Percentiles rank a stretch among this genome's conserved stretches.
These are phyloP conservation scores for Blastocladiella emersonii DNA, from an alignment of 371 early-diverging fungal genomes.

Conservation along the genomic window DNA sequence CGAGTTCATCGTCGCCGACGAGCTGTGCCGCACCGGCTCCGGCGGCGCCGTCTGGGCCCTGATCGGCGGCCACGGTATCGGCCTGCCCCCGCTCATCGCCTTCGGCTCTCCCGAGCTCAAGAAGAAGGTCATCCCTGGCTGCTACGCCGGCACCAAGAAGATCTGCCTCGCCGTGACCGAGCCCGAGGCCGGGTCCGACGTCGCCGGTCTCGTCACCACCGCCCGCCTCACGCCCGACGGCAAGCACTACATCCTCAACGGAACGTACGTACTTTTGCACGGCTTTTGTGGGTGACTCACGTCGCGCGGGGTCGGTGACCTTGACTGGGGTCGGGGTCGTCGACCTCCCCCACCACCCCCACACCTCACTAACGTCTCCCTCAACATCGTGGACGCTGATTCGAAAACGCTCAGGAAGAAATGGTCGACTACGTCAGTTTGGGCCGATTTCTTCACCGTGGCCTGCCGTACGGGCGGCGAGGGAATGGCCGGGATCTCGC, in stretches of 20 bases:
- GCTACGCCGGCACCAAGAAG: conserved; percentile 54
- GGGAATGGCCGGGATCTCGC: conserved; percentile 70
- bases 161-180: conserved; percentile 54
- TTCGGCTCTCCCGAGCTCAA: conserved; percentile 56
- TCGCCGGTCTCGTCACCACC: conserved; percentile 54
- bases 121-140: conserved; percentile 49
- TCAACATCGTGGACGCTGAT: too few relatives aligned
- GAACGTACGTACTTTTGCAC: conserved; percentile 16
- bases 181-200: conserved; percentile 43
- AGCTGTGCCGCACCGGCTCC: conserved; percentile 66
- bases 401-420: too few relatives aligned
- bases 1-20: conserved; percentile 59
- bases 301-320: conserved; percentile 5
- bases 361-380: neutral
- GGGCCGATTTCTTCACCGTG: conserved; percentile 60
- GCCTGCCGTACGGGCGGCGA: conserved; percentile 54
- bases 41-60: conserved; percentile 78
- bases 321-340: too few relatives aligned
- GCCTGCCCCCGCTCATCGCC: conserved; percentile 67
- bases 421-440: too few relatives aligned
- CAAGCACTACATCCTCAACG: conserved; percentile 59
- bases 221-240: conserved; percentile 56
- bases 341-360: neutral
- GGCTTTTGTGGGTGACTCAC: too few relatives aligned
- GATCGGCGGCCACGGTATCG: conserved; percentile 58